Base-by-base conservation (phyloP, 148 eudicot genomes). In the Rhododendron henanense region DNA sequence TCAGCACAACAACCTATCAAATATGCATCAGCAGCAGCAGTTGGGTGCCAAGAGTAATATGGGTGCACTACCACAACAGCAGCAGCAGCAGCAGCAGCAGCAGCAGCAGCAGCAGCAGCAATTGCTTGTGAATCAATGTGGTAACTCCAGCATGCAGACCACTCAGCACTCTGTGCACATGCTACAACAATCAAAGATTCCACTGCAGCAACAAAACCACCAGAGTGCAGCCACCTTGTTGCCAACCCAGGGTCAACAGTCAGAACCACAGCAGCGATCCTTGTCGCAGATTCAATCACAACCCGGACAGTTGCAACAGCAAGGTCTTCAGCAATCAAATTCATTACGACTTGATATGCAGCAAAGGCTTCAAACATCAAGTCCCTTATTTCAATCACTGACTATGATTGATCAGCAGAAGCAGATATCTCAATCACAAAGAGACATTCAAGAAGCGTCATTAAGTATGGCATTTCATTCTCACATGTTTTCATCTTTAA, bases 231-330 rank as follows among this genome's bases (percentile, higher is more conserved):
- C 45, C 45, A 41, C 45, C 45, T 41, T 41, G 45, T 41, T 92
- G 88, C 90, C 93, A 48, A 90, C 89, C 76, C 91, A 94, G 84
- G 89, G 89, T 85, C 94, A 89, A 84, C 96, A 86, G 81, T 78
- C 91, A 67, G 90, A 93, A 81, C 61, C 83, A 45, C 95, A 93
- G 45, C 98, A 92, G 86, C 98, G 93, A 82, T 35, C 91, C 89
- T 90, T 95, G 90, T 88, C 96, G 37, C 98, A 94, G 87, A 88
- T 93, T 69, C 98, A 96, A 81, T 92, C 98, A 84, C 99, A 96
- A 85, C 90, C 94, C 10, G 87, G 91, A 71, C 95, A 92, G 84
- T 50, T 94, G 88, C 98, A 92, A 76, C 95, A 91, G 84, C 98
- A 90, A 89, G 94, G 91, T 83, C 37, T 93, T 91, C 98, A 93